Base-by-base conservation (phyloP, 305 asterid genomes). In the Rubia occidens region DNA sequence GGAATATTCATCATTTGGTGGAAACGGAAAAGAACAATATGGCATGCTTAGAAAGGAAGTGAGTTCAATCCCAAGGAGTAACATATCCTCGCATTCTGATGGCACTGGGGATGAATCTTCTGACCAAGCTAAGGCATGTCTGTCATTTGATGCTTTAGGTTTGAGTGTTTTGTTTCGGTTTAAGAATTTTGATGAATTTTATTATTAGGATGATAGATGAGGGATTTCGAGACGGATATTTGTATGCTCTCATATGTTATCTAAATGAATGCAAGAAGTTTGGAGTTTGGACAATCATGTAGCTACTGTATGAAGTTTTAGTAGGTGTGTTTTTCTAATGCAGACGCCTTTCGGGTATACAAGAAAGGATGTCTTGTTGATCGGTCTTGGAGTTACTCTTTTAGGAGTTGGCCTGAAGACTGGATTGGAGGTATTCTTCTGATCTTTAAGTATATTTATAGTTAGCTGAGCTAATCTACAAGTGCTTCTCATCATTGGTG, bases 331-430 rank as follows among this genome's bases (percentile, higher is more conserved):
- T 21, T 66, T 77, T 66, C 13, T 67, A 69, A 63, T 82, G 84
- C 95, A 90, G 95, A 78, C 73, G 39, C 91, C 97, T 66, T 93
- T 88, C 72, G 98, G 97, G 66, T 93, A 93, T 77, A 70, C 95
- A 20, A 90, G 98, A 76, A 87, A 93, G 86, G 98, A 93, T 78
- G 98, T 93, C 69, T 9, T 93, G 75, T 84, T 87, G 72, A 88
- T 93, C 15, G 98, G 97, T 63, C 21, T 93, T 65, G 95, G 96
- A 78, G 79, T 86, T 68, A 90, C 95, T 18, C 74, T 75, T 77
- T 74, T 74, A 72, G 97, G 97, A 14, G 3, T 71, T 65, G 95
- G 87, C 77, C 79, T 92, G 61, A 83, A 92, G 77, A 80, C 85
- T 64, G 95, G 98, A 81, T 75, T 92, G 82, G 97, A 93, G 98